A percentile compares a stretch with the other conserved stretches of the same genome.
Evolutionary conservation across 331 rosid species (phyloP).

Genomic region (Rhamnella rubrinervis): DNA sequence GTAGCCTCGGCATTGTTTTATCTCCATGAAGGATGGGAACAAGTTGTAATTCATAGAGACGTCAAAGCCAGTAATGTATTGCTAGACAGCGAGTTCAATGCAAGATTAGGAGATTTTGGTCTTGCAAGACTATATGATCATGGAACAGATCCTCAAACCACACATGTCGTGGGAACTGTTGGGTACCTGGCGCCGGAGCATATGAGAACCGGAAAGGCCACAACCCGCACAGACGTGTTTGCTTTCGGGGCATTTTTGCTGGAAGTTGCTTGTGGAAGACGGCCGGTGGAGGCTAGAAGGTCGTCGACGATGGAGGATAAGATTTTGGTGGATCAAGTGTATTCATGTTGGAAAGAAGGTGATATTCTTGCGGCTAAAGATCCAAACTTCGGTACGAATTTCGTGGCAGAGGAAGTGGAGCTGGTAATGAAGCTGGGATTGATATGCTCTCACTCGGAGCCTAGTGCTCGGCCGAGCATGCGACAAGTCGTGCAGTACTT

Average conservation of each 20-base stretch:
- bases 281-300: conserved; percentile 26
- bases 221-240: conserved; percentile 22
- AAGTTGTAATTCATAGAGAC: conserved; percentile 49
- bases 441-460: conserved; percentile 29
- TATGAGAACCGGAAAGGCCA: conserved; percentile 39
- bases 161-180: conserved; percentile 34
- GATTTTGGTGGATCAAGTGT: conserved; percentile 32
- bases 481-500: conserved; percentile 32
- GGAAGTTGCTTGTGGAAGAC: conserved; percentile 41
- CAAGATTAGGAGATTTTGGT: conserved; percentile 44
- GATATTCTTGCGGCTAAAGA: conserved; percentile 23
- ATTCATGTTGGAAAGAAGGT: conserved; percentile 11
- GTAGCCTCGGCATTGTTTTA: conserved; percentile 42
- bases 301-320: background rate
- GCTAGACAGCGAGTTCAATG: conserved; percentile 34
- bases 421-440: conserved; percentile 41
- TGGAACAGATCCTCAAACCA: conserved; percentile 31
- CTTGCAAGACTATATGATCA: conserved; percentile 39
- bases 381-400: conserved; percentile 7
- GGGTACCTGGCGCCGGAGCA: conserved; percentile 45
- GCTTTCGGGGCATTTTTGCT: conserved; percentile 38
- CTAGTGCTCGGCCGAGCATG: conserved; percentile 35
- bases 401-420: conserved; percentile 24
- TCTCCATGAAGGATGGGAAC: conserved; percentile 41
- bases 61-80: conserved; percentile 47